Conservation (phyloP, 2,329 filamentous ascomycete species). For the Incumbomyces lentus region DNA sequence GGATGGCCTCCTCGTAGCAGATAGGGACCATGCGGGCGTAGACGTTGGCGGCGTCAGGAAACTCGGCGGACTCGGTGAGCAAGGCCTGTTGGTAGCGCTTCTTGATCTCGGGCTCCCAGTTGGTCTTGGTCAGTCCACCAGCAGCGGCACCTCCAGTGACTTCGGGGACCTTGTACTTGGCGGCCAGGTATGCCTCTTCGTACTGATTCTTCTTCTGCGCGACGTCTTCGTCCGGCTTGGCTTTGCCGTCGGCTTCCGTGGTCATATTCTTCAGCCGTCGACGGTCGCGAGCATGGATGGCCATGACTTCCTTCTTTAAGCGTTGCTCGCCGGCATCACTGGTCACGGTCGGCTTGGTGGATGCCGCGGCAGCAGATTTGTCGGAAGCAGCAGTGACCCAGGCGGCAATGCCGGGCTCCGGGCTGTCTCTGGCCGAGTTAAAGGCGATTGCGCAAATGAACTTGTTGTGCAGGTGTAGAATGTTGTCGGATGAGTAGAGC, state of each 20-base stretch:
- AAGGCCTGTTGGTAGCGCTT: constrained; percentile 54
- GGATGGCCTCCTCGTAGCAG: constrained; percentile 54
- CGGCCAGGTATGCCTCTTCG: constrained; percentile 36
- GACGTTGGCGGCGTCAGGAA: constrained; percentile 49
- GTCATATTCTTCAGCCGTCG: constrained; percentile 42
- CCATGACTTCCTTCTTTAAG: constrained; percentile 55
- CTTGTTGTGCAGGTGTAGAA: constrained; percentile 52
- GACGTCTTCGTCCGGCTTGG: constrained; percentile 16
- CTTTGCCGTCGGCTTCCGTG: constrained; percentile 2
- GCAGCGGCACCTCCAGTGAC: constrained; percentile 43
- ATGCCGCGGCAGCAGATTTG: constrained; percentile 33
- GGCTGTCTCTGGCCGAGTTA: constrained; percentile 50
- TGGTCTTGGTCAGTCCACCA: constrained; percentile 67
- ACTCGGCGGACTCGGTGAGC: constrained; percentile 52
- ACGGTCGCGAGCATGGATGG: constrained; percentile 48
- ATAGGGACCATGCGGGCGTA: constrained; percentile 53
- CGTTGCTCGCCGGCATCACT: constrained; percentile 54
- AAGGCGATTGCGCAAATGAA: constrained; percentile 49
- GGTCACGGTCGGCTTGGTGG: constrained; percentile 39
- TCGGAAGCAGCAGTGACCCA: constrained; percentile 52
- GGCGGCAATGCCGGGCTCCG: constrained; percentile 51
- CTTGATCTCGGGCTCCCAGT: constrained; percentile 56
- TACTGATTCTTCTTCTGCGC: constrained; percentile 21
- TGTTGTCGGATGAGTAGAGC: constrained; percentile 42
- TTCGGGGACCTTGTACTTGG: constrained; percentile 43